These are phyloP conservation scores for Trematosphaeria pertusa DNA, from an alignment of 2,329 filamentous ascomycete genomes.

Conservation along the genomic window DNA sequence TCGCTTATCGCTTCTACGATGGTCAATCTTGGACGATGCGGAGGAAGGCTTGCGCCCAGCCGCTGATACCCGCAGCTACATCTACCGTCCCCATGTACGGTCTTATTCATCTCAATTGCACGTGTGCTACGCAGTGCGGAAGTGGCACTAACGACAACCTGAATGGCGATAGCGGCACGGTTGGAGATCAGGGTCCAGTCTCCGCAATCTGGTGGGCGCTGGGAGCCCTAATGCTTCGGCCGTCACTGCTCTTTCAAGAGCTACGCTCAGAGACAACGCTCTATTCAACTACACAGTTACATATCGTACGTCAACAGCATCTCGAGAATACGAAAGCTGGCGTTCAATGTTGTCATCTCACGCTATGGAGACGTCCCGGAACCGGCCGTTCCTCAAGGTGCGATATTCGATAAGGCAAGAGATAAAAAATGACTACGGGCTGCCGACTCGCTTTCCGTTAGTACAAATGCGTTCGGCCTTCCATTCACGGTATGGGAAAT, in stretches of 20 bases:
- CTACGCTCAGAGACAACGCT: not conserved
- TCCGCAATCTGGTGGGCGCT: constrained; percentile 9
- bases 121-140: not conserved
- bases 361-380: not conserved
- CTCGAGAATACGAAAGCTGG: not conserved
- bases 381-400: not conserved
- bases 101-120: not conserved
- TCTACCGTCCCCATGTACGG: no score
- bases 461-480: no score
- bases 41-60: not conserved
- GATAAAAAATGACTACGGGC: not conserved
- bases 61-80: not conserved
- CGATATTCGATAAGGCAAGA: not conserved
- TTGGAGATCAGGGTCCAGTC: constrained; percentile 12
- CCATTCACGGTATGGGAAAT: not conserved
- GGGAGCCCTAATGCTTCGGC: constrained; percentile 10
- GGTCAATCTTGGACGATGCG: not conserved
- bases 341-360: no score
- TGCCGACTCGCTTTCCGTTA: no score
- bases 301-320: constrained; percentile 1
- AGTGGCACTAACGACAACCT: not conserved
- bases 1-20: constrained; percentile 1
- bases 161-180: constrained; percentile 6
- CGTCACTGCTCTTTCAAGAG: not conserved
- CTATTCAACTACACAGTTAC: not conserved